A percentile compares a stretch with the other conserved stretches of the same genome.
Evolutionary conservation across 1,284 basidiomycete genomes (phyloP).

Genomic region (Puccinia hordei): DNA sequence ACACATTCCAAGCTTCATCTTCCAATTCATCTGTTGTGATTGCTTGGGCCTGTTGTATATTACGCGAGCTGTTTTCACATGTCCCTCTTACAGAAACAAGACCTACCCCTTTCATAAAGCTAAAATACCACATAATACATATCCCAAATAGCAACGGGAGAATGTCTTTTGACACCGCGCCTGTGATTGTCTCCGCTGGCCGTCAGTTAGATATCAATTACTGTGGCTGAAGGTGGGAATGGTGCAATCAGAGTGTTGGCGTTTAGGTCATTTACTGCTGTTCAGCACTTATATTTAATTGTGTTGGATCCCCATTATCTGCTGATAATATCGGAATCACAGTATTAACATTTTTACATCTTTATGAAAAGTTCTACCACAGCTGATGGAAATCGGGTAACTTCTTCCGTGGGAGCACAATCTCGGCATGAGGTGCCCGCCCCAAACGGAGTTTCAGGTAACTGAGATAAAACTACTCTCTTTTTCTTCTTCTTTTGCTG

Average conservation of each 20-base stretch:
- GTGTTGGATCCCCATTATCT: neutral
- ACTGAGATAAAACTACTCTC: neutral
- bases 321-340: neutral
- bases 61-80: constrained; percentile 10
- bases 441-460: constrained; percentile 9
- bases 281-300: neutral
- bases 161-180: neutral
- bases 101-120: neutral
- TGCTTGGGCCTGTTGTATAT: neutral
- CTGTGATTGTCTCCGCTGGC: neutral
- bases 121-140: neutral
- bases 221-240: neutral
- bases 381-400: neutral
- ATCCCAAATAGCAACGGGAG: neutral
- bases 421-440: neutral
- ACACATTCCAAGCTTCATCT: neutral
- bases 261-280: neutral
- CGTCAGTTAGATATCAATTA: neutral
- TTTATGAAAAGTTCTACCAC: neutral
- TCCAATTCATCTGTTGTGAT: neutral
- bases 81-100: neutral
- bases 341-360: neutral
- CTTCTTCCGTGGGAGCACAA: neutral
- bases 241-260: no score
- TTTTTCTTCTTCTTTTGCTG: neutral